These are phyloP conservation scores for Sugiyamaella pinicola DNA, from an alignment of 1,139 yeast species.

Conservation along the genomic window DNA sequence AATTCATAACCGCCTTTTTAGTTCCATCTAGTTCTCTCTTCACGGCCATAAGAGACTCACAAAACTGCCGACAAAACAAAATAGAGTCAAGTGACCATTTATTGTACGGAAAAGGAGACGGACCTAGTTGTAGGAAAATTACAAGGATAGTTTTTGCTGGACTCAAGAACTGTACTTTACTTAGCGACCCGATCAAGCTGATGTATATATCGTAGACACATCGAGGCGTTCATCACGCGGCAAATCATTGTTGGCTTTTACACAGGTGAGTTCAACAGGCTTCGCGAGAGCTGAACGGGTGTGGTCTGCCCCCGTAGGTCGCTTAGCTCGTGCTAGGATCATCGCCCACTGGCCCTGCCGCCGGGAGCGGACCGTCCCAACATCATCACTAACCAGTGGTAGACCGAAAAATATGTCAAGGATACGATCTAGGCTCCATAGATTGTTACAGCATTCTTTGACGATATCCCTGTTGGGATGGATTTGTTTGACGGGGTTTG, in stretches of 20 bases:
- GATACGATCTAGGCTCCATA: neutral
- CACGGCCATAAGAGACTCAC: neutral
- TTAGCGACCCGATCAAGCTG: constrained; percentile 3
- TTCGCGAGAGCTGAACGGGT: too few relatives aligned
- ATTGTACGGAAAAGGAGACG: too few relatives aligned
- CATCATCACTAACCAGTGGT: neutral
- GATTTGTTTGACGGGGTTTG: constrained; percentile 6
- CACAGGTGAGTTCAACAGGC: constrained; percentile 2
- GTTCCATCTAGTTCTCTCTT: constrained; percentile 8
- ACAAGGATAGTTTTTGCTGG: neutral
- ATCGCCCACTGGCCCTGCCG: constrained; percentile 9
- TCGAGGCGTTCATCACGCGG: constrained; percentile 8
- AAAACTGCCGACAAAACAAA: neutral
- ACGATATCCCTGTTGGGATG: constrained; percentile 9
- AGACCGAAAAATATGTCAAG: constrained; percentile 6
- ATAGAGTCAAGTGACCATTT: neutral
- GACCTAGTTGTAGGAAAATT: neutral
- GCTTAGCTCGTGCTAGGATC: too few relatives aligned
- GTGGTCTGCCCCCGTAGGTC: too few relatives aligned
- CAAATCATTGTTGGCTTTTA: neutral
- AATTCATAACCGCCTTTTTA: neutral
- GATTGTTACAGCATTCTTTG: constrained; percentile 3
- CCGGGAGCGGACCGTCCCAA: neutral
- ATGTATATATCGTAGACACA: constrained; percentile 11
- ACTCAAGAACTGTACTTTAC: neutral